These are phyloP conservation scores for Leptosphaerulina australis DNA, from an alignment of 2,329 filamentous ascomycete genomes.

Conservation along the genomic window DNA sequence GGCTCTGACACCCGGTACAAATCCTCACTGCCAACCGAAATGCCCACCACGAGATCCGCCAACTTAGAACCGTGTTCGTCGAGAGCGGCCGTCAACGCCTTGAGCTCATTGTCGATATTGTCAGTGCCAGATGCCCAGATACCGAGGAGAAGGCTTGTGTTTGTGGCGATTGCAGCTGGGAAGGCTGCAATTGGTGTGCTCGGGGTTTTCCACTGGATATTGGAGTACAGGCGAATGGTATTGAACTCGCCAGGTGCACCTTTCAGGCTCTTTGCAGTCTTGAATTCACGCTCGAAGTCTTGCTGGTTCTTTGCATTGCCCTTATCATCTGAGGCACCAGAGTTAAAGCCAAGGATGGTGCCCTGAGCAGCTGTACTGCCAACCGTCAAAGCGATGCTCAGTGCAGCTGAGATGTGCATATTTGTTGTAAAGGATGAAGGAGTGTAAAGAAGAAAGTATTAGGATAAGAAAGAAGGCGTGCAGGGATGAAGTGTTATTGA, in stretches of 20 bases:
- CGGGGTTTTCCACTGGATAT: conserved; percentile 69
- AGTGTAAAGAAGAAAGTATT: conserved; percentile 9
- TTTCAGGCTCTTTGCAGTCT: conserved; percentile 64
- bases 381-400: conserved; percentile 33
- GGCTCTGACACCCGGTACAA: conserved; percentile 74
- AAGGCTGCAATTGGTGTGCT: conserved; percentile 65
- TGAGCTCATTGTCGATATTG: conserved; percentile 45
- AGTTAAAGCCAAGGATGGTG: conserved; percentile 43
- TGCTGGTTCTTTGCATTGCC: conserved; percentile 60
- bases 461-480: not conserved
- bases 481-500: not conserved
- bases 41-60: conserved; percentile 50
- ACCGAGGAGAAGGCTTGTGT: conserved; percentile 47
- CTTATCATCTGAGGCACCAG: conserved; percentile 39
- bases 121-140: conserved; percentile 61
- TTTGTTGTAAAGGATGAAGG: conserved; percentile 7
- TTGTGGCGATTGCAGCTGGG: conserved; percentile 43
- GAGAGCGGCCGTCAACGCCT: conserved; percentile 41
- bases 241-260: conserved; percentile 69
- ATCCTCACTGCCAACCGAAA: conserved; percentile 49
- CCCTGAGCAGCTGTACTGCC: conserved; percentile 30
- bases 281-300: conserved; percentile 74
- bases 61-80: conserved; percentile 56
- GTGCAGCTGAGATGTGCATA: conserved; percentile 32
- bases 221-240: conserved; percentile 74